Evolutionary conservation across 495 filamentous ascomycete genomes (phyloP).

Genomic region (Hypomontagnella monticulosa): DNA sequence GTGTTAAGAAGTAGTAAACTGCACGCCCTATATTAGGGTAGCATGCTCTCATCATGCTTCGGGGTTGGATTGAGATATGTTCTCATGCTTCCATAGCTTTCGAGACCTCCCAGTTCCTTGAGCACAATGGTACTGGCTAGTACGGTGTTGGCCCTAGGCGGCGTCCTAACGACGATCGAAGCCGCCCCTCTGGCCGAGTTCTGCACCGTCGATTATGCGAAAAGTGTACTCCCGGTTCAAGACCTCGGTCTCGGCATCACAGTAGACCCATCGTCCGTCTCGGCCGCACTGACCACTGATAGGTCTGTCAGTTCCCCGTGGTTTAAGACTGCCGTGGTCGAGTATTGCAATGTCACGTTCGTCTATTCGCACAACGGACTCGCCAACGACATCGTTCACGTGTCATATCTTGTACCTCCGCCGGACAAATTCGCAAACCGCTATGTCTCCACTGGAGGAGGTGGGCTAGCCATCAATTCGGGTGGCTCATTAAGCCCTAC

Average conservation of each 20-base stretch:
- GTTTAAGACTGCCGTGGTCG: constrained; percentile 32
- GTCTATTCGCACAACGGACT: constrained; percentile 54
- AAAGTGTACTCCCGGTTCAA: constrained; percentile 41
- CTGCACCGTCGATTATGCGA: constrained; percentile 46
- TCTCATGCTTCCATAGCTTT: too few species aligned
- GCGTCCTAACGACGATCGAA: background rate
- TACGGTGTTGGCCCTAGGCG: constrained; percentile 13
- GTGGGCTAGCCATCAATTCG: constrained; percentile 57
- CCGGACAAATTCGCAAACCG: constrained; percentile 54
- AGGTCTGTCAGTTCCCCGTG: constrained; percentile 40
- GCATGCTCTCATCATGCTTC: too few species aligned
- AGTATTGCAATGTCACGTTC: constrained; percentile 60
- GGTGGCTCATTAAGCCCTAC: constrained; percentile 48
- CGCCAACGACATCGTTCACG: constrained; percentile 46
- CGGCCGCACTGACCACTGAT: constrained; percentile 46
- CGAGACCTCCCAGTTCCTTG: too few species aligned
- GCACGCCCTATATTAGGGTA: too few species aligned
- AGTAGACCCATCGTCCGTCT: constrained; percentile 48
- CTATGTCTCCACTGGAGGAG: constrained; percentile 57
- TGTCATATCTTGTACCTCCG: constrained; percentile 54
- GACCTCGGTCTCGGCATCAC: constrained; percentile 48
- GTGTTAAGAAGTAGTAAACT: too few species aligned
- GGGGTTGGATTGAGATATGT: too few species aligned
- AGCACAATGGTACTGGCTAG: background rate
- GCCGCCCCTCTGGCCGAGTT: constrained; percentile 41